Evolutionary conservation across 805 yeast species (phyloP), one percentile per base, ranked within the genome.

Genomic region (Brettanomyces bruxellensis): DNA sequence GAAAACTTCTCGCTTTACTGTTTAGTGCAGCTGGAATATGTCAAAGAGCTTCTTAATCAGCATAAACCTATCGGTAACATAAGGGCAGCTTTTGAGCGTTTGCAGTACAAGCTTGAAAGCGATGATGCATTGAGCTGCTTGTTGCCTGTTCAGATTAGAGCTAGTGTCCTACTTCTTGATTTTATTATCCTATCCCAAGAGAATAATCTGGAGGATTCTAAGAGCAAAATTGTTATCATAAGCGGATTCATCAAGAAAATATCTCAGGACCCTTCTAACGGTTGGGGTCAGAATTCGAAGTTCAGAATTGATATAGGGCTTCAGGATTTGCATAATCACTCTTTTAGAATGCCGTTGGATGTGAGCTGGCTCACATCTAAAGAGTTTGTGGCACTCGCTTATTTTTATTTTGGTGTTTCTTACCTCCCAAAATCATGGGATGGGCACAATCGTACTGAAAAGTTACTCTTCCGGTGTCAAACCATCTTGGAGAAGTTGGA

Each of bases 321-420:
- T 32, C n/a, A 25, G 3, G 23, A 18, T 13, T 23, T 23, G 8
- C 25, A 14, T 22, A 9, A 22, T 7, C 6, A 47, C 18, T 14
- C 18, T 12, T 24, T 28, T 24, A 40, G 43, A 44, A 14, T 69
- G 49, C 52, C 65, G 3, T 25, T 61, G 14, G 54, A 59, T 23
- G 51, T 71, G 2, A 55, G 56, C 18, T 75, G 79, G 78, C 46
- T 73, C 11, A 61, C 66, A 12, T 61, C 70, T 4, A 69, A 66
- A 38, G 77, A 73, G 47, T 71, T 70, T 53, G 64, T 66, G 7
- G 60, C 70, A 22, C 45, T 66, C 39, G 60, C 71, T 23, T 72
- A 71, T 51, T 66, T 71, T 40, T 53, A 68, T n/a, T 65, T 70
- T 35, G 79, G 75, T 3, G 54, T 74, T 5, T 55, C 66, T 5